Evolutionary conservation across 768 basidiomycete species (phyloP).

Genomic region (Mycena rebaudengoi): DNA sequence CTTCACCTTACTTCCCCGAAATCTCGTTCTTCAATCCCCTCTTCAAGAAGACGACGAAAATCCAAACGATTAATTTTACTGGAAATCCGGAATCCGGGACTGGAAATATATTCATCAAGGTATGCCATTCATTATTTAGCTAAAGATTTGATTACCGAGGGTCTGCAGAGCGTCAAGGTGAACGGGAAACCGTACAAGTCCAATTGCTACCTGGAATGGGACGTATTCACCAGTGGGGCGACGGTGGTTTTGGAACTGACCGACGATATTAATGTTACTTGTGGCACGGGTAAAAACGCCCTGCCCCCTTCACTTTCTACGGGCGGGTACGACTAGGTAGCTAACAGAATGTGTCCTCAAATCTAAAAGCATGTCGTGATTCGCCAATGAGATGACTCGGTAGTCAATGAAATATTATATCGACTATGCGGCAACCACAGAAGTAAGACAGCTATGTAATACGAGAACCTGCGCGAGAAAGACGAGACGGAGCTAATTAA

Average conservation of each 20-base stretch:
- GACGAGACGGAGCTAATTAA: neutral
- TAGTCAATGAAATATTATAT: no score
- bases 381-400: no score
- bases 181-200: slow-evolving; percentile 67
- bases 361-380: no score
- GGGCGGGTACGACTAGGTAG: slow-evolving; percentile 58
- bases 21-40: slow-evolving; percentile 70
- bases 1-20: slow-evolving; percentile 68
- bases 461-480: neutral
- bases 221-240: slow-evolving; percentile 62
- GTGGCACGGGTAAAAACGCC: slow-evolving; percentile 54
- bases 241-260: slow-evolving; percentile 65
- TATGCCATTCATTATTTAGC: slow-evolving; percentile 27
- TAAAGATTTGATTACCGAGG: neutral
- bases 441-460: neutral
- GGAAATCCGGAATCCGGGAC: slow-evolving; percentile 62
- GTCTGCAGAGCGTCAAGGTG: slow-evolving; percentile 59
- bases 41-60: slow-evolving; percentile 64
- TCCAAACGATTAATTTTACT: slow-evolving; percentile 55
- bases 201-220: slow-evolving; percentile 73
- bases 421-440: no score
- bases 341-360: no score
- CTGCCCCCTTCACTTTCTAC: slow-evolving; percentile 72
- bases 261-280: slow-evolving; percentile 59
- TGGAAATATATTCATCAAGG: slow-evolving; percentile 66